These are phyloP conservation scores for Oryza rufipogon DNA, from an alignment of 176 grass and related monocot species.

Conservation along the genomic window DNA sequence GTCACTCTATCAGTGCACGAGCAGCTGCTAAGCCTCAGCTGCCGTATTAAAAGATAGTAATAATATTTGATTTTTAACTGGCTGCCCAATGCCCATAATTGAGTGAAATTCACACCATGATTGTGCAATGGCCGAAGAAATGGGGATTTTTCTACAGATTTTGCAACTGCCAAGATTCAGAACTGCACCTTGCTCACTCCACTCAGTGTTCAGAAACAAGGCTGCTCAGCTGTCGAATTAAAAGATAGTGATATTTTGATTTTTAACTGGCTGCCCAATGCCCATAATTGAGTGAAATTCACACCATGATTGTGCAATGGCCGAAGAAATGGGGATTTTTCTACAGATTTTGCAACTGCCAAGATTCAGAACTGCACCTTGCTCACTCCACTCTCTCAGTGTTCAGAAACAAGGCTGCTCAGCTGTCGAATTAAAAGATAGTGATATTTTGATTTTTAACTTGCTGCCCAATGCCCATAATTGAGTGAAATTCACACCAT, in stretches of 20 bases:
- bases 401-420: too few relatives aligned
- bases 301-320: neutral
- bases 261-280: neutral
- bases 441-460: neutral
- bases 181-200: neutral
- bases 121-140: neutral
- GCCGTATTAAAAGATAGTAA: neutral
- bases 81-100: neutral
- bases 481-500: neutral
- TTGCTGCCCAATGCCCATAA: neutral
- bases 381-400: neutral
- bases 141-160: neutral
- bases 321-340: neutral
- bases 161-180: neutral
- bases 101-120: neutral
- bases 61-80: neutral
- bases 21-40: neutral
- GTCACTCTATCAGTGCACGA: neutral
- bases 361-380: neutral
- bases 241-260: neutral
- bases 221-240: too few relatives aligned
- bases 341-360: neutral
- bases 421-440: too few relatives aligned
- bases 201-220: neutral
- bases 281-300: neutral